Evolutionary conservation across 2,329 filamentous ascomycete genomes (phyloP), one percentile per base, ranked within the genome.

Genomic region (Fusarium sp.): DNA sequence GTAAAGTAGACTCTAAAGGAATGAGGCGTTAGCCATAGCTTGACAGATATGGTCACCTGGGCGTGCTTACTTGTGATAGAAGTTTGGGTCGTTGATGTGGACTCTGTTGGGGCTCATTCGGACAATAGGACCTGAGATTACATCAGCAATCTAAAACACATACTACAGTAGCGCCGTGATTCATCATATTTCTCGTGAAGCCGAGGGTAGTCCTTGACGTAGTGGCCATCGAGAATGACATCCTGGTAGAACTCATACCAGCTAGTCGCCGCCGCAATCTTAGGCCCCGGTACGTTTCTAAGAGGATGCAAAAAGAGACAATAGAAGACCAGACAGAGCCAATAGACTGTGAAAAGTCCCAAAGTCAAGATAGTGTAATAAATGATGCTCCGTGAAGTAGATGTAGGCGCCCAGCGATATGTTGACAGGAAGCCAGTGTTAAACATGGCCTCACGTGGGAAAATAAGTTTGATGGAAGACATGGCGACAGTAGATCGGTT

Each of bases 181-280:
- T 20, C 15, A 17, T 33, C 49, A 12, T 40, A 27, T 20, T 40
- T 30, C 7, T 53, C 33, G 3, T 53, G 49, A 11, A 53, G 23
- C 3, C 17, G 3, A 4, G 49, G 33, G 15, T 53, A 53, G 10
- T 53, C 49, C 7, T 40, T 53, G 18, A 53, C 38, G 23, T 40
- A 53, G 33, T 53, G 33, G 4, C 49, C 49, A 27, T 53, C 49
- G 5, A 53, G 49, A 12, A 53, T 30, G 13, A 53, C 18, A 3
- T 30, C 49, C 13, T 53, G 33, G 49, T 53, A 40, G 18, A 40
- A 53, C 33, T 53, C 49, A 27, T 53, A 53, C 49, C 49, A 53
- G 18, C 49, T 7, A 1, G 49, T 53, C 15, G 33, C 23, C 13
- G 23, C 49, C 13, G 33, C 33, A 5, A 53, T 30, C 33, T 53